phyloP scores from a whole-genome alignment of 441 rosid species.

The Gossypium schwendimanii region DNA sequence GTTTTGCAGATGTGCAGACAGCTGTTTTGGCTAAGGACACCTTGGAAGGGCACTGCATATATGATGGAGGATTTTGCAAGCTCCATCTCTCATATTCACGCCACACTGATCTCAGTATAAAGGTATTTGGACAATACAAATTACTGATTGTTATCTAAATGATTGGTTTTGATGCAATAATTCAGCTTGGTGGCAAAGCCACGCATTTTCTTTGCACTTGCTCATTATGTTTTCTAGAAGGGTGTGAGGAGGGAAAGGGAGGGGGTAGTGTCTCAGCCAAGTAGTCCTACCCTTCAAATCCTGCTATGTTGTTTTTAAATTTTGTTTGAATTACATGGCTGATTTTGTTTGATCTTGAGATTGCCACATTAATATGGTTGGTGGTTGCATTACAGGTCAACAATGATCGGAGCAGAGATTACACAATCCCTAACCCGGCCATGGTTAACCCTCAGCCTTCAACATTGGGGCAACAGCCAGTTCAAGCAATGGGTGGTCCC shows the following conservation, averaged over 20 bases:
- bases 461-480: slow-evolving; percentile 62
- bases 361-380: neutral
- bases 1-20: slow-evolving; percentile 79
- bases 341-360: neutral
- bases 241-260: neutral
- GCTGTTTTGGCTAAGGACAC: slow-evolving; percentile 94
- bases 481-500: slow-evolving; percentile 36
- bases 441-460: slow-evolving; percentile 60
- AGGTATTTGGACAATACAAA: slow-evolving; percentile 35
- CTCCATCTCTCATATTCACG: slow-evolving; percentile 95
- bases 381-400: slow-evolving; percentile 51
- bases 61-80: slow-evolving; percentile 97
- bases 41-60: slow-evolving; percentile 95
- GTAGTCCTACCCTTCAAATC: neutral
- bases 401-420: slow-evolving; percentile 90
- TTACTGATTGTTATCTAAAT: neutral
- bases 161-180: neutral
- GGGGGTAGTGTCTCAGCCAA: neutral
- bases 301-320: neutral
- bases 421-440: slow-evolving; percentile 54
- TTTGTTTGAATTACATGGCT: neutral
- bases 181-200: neutral
- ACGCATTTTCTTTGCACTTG: neutral
- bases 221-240: neutral
- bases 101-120: slow-evolving; percentile 91